Conservation (phyloP, 2,329 filamentous ascomycete species). For the Colletotrichum plurivorum region DNA sequence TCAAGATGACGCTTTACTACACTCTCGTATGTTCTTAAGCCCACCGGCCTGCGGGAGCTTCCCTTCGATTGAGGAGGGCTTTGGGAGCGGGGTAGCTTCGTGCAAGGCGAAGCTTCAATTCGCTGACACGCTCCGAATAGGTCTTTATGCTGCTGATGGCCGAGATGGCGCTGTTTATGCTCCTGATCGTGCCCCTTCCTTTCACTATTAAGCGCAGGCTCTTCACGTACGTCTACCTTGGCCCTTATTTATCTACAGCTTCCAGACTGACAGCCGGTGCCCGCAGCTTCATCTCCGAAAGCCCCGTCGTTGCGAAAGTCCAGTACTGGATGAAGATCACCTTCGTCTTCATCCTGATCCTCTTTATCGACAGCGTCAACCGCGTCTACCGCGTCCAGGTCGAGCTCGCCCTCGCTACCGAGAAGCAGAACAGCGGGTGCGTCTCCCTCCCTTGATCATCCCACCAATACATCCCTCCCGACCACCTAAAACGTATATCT, state of each 20-base stretch:
- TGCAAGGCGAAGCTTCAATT: not conserved
- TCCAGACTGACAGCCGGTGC: constrained; percentile 19
- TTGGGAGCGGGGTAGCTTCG: constrained; percentile 11
- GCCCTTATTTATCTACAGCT: not conserved
- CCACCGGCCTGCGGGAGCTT: not conserved
- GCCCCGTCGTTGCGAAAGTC: constrained; percentile 85
- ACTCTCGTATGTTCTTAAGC: constrained; percentile 59
- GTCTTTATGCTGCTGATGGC: constrained; percentile 86
- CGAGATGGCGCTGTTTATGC: constrained; percentile 87
- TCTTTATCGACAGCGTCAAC: constrained; percentile 96
- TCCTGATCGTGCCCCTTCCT: constrained; percentile 88
- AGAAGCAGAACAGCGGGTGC: constrained; percentile 68
- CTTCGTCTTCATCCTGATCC: constrained; percentile 98
- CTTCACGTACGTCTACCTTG: constrained; percentile 71
- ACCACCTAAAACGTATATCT: not conserved
- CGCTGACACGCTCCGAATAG: constrained; percentile 57
- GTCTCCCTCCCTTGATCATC: constrained; percentile 47
- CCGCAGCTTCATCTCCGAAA: constrained; percentile 90
- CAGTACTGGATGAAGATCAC: constrained; percentile 99
- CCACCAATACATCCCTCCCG: not conserved
- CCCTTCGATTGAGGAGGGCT: constrained; percentile 4
- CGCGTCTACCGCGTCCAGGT: constrained; percentile 87
- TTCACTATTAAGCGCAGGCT: constrained; percentile 88
- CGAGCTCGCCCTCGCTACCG: constrained; percentile 82
- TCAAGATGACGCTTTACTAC: constrained; percentile 72